Conservation (phyloP, 2,329 filamentous ascomycete species). For the Xylariales sp. region DNA sequence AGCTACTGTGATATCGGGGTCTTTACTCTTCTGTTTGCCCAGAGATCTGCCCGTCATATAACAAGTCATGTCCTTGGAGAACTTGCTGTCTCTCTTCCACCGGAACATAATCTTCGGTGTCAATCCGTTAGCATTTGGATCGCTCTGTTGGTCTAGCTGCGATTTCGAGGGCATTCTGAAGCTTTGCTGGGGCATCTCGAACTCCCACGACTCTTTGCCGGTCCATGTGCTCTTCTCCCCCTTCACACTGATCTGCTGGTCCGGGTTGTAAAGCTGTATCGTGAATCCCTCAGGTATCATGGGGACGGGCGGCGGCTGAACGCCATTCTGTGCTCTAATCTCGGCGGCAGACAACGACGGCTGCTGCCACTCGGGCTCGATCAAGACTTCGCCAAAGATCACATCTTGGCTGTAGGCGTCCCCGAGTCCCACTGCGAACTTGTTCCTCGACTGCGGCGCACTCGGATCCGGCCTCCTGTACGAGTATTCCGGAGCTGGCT, state of each 20-base stretch:
- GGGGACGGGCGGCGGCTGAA: slow-evolving; percentile 62
- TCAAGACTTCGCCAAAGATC: slow-evolving; percentile 80
- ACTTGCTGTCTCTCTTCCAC: slow-evolving; percentile 83
- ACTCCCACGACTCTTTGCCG: slow-evolving; percentile 78
- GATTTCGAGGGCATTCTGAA: slow-evolving; percentile 79
- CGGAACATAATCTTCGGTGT: slow-evolving; percentile 77
- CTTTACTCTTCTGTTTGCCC: slow-evolving; percentile 72
- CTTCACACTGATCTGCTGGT: slow-evolving; percentile 71
- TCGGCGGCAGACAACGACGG: slow-evolving; percentile 78
- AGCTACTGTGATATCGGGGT: slow-evolving; percentile 93
- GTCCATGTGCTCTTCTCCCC: slow-evolving; percentile 75
- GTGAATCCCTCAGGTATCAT: slow-evolving; percentile 72
- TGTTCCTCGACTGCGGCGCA: slow-evolving; percentile 67
- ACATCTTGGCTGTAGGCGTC: slow-evolving; percentile 78
- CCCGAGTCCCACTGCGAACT: slow-evolving; percentile 80
- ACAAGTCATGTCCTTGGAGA: slow-evolving; percentile 85
- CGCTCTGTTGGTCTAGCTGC: slow-evolving; percentile 66
- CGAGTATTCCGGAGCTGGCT: slow-evolving; percentile 75
- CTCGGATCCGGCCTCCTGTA: slow-evolving; percentile 70
- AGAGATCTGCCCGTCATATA: slow-evolving; percentile 76
- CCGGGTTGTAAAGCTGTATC: slow-evolving; percentile 91
- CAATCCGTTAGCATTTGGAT: slow-evolving; percentile 47
- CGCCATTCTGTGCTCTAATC: slow-evolving; percentile 65
- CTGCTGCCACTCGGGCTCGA: slow-evolving; percentile 81
- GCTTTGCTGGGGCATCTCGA: slow-evolving; percentile 81